Evolutionary conservation across 768 basidiomycete genomes (phyloP), one percentile per base, ranked within the genome.

Genomic region (Collybia sordida): DNA sequence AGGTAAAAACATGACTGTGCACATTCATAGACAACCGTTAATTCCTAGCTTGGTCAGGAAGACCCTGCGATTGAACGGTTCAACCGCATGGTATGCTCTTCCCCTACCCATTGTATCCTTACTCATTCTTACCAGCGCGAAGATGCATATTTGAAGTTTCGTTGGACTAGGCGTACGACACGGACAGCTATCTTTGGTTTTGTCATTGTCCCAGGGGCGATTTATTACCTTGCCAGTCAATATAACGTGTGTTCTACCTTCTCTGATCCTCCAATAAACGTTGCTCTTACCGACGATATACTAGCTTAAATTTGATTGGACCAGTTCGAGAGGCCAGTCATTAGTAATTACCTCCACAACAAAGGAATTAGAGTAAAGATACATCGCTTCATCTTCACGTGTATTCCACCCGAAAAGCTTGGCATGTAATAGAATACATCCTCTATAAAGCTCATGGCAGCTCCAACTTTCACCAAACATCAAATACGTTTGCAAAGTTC

Each of bases 401-500:
- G n/a, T 15, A 2, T 27, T 15, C 25, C 17, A 27, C 6, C 24
- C 19, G 24, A 27, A 43, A 43, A 3, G n/a, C 40, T 14, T 19
- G 15, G 35, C 21, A 6, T n/a, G 21, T 14, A 18, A n/a, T 28
- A 9, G 28, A 21, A n/a, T n/a, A n/a, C n/a, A n/a, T n/a, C n/a
- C n/a, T n/a, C n/a, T n/a, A n/a, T n/a, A n/a, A n/a, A n/a, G n/a
- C n/a, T n/a, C n/a, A n/a, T n/a, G n/a, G n/a, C n/a, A n/a, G n/a
- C n/a, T 43, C 43, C 18, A 34, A 44, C 22, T 46, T 34, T 38
- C 4, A 21, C 27, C 6, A 47, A 22, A 51, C 36, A 14, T 72
- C 73, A 97, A 47, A 96, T 64, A 59, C 84, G 76, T 72, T 90
- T 94, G 73, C 91, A 94, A 45, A 95, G 64, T 65, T 88, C 86